Base-by-base conservation (phyloP, 495 filamentous ascomycete species). In the Penicillium argentinense region DNA sequence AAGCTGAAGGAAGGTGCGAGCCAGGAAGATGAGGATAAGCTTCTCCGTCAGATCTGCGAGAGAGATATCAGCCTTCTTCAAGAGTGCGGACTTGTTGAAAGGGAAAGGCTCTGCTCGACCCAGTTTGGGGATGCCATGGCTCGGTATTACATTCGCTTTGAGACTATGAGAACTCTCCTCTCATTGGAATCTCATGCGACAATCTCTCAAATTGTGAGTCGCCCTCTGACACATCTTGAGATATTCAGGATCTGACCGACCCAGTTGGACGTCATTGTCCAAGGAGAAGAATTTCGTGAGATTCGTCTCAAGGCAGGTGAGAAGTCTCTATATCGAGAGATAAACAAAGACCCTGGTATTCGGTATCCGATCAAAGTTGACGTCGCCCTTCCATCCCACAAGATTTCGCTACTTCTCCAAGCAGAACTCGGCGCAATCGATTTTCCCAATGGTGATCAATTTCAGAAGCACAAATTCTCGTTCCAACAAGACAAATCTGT, bases 121-220 rank as follows among this genome's bases (percentile, higher is more conserved):
- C 80, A 84, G 42, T 90, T 86, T 56, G 93, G 93, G 1, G 76
- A 89, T 44, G 87, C 89, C 1, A 98, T 98, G 93, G 89, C 93
- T 27, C 84, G 83, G 41, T 97, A 96, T 60, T 96, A 91, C 70
- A 72, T 98, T 2, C 81, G 83, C n/a, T 95, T 95, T 54, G 77
- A 86, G 32, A 96, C 91, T 0, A 97, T 97, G 91, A 87, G 84
- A 55, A 65, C 74, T 2, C 62, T 97, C 3, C 62, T 96, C 17
- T 69, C 70, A 2, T 68, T 98, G 42, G 75, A 79, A 18, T 61
- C 67, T 5, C 78, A 78, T 14, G 78, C 83, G 1, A 77, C 75
- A 4, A 70, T 89, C 17, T 82, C 83, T 24, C 76, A 88, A 22
- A 85, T 95, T 60, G 89, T 93, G 68, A 70, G 85, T 67, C 5